Base-by-base conservation (phyloP, 768 basidiomycete genomes). In the Mycena leptocephala region DNA sequence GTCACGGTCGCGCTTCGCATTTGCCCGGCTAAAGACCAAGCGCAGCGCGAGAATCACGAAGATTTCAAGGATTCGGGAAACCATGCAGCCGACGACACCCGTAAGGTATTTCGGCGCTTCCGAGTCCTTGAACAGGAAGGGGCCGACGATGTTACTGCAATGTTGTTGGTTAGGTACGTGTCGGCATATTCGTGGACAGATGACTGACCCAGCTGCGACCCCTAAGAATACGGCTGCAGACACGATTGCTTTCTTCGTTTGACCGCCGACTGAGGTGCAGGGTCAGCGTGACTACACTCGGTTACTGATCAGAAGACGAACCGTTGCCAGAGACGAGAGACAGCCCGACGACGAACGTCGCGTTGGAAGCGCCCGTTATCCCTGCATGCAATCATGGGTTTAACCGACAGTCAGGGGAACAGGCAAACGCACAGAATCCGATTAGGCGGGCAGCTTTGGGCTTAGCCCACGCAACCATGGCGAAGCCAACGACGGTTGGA, bases 291-390 rank as follows among this genome's bases (percentile, higher is more conserved):
- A 22, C 22, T 1, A 28, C 6, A n/a, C 41, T 2, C 6, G 8
- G 24, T 5, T 18, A 41, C 13, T 5, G 9, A 4, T 33, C 9
- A 51, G 22, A 61, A 48, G 5, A 70, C 69, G n/a, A 35, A 76
- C 75, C 83, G 76, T 88, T 88, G 10, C 83, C 83, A 6, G 86
- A 86, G 59, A 88, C 82, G 26, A 88, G 81, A 22, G 82, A 82
- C 22, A 84, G 73, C 2, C 81, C 82, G 30, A 84, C 71, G 5
- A 84, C 83, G 68, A 84, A 84, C 2, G 82, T 80, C n/a, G 82
- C 81, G 59, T 83, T 82, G 26, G 74, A 81, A 6, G 82, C 78
- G 1, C 83, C 83, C 7, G 82, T 82, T 22, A 82, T 53, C 76
- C 78, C 80, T 79, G 9, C 8, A 46, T 22, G 20, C 16, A 56